phyloP scores from a whole-genome alignment of 768 basidiomycete species.

The Asterophora lycoperdoides region DNA sequence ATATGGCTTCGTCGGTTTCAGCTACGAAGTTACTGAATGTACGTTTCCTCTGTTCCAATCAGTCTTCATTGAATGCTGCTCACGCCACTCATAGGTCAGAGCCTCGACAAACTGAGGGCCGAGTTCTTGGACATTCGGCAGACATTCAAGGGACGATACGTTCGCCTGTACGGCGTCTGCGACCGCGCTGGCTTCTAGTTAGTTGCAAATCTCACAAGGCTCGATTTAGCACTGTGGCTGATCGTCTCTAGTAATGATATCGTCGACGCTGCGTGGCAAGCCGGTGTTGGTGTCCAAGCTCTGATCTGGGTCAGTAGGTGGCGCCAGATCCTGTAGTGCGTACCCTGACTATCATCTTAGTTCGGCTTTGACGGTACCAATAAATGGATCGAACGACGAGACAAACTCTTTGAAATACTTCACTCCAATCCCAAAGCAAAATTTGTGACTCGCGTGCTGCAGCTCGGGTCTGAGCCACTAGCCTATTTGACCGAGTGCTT shows the following conservation, averaged over 20 bases:
- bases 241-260: slow-evolving; percentile 42
- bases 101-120: slow-evolving; percentile 37
- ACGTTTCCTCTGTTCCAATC: neutral
- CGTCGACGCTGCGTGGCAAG: slow-evolving; percentile 64
- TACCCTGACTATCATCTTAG: slow-evolving; percentile 24
- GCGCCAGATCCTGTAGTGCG: neutral
- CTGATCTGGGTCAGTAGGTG: slow-evolving; percentile 66
- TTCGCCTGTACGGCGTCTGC: slow-evolving; percentile 51
- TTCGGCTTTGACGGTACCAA: slow-evolving; percentile 46
- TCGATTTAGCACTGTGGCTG: neutral
- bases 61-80: neutral
- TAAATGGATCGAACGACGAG: slow-evolving; percentile 51
- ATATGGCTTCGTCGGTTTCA: slow-evolving; percentile 75
- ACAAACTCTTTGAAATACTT: slow-evolving; percentile 46
- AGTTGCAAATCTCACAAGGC: slow-evolving; percentile 12
- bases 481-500: slow-evolving; percentile 54
- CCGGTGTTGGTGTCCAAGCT: slow-evolving; percentile 67
- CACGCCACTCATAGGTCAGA: slow-evolving; percentile 48
- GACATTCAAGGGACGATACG: slow-evolving; percentile 60
- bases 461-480: slow-evolving; percentile 73
- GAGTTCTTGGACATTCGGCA: slow-evolving; percentile 61
- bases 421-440: slow-evolving; percentile 59
- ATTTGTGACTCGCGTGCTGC: slow-evolving; percentile 60
- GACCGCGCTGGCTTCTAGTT: slow-evolving; percentile 45
- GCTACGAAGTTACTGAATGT: slow-evolving; percentile 71